These are phyloP conservation scores for Samsoniella hepiali DNA, from an alignment of 2,329 filamentous ascomycete species.

Conservation along the genomic window DNA sequence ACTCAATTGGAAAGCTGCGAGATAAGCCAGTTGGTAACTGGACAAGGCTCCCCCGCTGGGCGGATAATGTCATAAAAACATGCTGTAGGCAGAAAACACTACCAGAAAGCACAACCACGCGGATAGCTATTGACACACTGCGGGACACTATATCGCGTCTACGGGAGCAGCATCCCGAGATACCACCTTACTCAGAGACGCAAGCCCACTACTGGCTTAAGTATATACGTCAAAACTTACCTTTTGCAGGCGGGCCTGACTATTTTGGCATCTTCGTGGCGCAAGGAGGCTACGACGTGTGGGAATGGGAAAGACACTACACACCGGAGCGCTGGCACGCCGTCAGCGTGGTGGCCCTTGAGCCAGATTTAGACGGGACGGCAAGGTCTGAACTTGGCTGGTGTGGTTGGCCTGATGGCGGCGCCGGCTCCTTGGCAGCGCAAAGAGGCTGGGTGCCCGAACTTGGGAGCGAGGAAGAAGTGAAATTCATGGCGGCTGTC, in stretches of 20 bases:
- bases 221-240: neutral
- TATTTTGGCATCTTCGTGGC: constrained; percentile 4
- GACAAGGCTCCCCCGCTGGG: constrained; percentile 10
- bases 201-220: constrained; percentile 9
- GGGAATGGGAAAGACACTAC: constrained; percentile 9
- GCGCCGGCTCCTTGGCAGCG: neutral
- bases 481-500: constrained; percentile 22
- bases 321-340: constrained; percentile 6
- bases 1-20: neutral
- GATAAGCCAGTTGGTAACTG: neutral
- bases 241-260: neutral
- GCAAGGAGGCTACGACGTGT: constrained; percentile 2
- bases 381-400: constrained; percentile 14
- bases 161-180: constrained; percentile 2
- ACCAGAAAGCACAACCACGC: neutral
- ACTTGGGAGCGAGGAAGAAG: constrained; percentile 23
- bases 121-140: neutral
- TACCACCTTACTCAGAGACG: constrained; percentile 7
- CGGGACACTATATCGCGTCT: neutral
- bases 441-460: constrained; percentile 20
- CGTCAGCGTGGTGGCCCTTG: neutral
- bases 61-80: neutral
- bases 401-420: constrained; percentile 20
- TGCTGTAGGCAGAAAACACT: neutral
- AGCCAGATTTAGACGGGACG: constrained; percentile 19